A percentile compares a stretch with the other conserved stretches of the same genome.
Evolutionary conservation across 176 grass and related monocot species (phyloP).

Genomic region (Pontederia crassipes): DNA sequence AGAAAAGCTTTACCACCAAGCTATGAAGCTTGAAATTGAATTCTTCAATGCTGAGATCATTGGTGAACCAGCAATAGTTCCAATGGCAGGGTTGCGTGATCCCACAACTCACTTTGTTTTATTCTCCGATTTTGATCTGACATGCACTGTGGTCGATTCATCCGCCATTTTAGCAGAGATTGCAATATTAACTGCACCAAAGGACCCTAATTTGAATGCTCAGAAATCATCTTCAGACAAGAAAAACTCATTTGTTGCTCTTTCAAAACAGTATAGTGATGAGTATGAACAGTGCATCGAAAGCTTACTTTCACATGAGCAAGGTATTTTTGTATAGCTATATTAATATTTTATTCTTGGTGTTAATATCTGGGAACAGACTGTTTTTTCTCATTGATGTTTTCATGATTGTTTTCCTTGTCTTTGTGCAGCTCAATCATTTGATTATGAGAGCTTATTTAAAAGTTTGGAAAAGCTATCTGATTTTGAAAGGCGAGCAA

Average conservation of each 20-base stretch:
- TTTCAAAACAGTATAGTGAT: constrained; percentile 80
- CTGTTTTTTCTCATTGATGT: background rate
- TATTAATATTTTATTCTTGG: background rate
- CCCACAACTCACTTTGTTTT: constrained; percentile 55
- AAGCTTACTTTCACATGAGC: constrained; percentile 57
- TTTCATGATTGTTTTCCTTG: background rate
- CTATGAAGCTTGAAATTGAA: constrained; percentile 82
- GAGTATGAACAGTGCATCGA: constrained; percentile 81
- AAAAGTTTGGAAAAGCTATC: constrained; percentile 61
- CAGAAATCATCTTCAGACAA: constrained; percentile 38
- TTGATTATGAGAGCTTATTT: constrained; percentile 63
- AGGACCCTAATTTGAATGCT: constrained; percentile 40
- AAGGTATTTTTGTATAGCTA: constrained; percentile 25
- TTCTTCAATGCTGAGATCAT: constrained; percentile 63
- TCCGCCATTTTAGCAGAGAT: constrained; percentile 92
- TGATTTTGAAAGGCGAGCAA: constrained; percentile 84
- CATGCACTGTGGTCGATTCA: constrained; percentile 87
- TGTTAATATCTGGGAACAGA: background rate
- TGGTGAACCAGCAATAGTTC: constrained; percentile 57
- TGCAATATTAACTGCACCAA: constrained; percentile 79
- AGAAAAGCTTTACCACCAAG: constrained; percentile 80
- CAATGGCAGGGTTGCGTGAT: constrained; percentile 61
- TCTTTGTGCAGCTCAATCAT: constrained; percentile 34
- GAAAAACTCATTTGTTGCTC: constrained; percentile 70
- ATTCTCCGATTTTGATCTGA: constrained; percentile 97